A percentile compares a stretch with the other conserved stretches of the same genome.
These are phyloP conservation scores for Penicillium simplicissimum DNA, from an alignment of 495 filamentous ascomycete species.

Conservation along the genomic window DNA sequence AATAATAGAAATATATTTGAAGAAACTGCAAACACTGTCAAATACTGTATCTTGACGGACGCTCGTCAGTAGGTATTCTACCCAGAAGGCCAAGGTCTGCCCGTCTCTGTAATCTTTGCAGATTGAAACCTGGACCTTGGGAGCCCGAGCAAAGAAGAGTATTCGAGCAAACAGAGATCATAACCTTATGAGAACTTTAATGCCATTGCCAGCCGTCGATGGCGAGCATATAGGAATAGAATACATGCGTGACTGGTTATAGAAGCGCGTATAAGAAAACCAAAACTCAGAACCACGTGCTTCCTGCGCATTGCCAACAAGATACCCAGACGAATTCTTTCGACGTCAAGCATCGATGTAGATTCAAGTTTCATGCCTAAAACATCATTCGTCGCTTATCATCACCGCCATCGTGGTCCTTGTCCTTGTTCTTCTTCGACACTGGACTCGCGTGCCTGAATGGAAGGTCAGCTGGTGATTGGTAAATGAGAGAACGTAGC, in stretches of 20 bases:
- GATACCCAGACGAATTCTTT: conserved; percentile 6
- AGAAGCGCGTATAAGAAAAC: conserved; percentile 14
- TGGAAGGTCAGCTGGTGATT: conserved; percentile 17
- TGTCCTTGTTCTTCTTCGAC: conserved; percentile 51
- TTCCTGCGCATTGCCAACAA: conserved; percentile 27
- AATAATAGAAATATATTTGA: too few relatives aligned
- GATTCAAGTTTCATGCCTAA: conserved; percentile 3
- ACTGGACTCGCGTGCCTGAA: conserved; percentile 63
- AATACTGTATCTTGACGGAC: too few relatives aligned
- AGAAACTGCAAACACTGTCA: too few relatives aligned
- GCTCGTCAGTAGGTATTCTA: too few relatives aligned
- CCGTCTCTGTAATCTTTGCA: too few relatives aligned
- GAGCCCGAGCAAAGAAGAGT: not conserved
- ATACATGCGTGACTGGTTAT: conserved; percentile 20
- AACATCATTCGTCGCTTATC: conserved; percentile 38
- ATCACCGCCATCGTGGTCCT: conserved; percentile 28
- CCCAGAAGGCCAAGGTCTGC: too few relatives aligned
- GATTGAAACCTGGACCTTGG: too few relatives aligned
- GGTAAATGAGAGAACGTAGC: not conserved
- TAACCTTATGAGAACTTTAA: not conserved
- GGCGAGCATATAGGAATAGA: conserved; percentile 18
- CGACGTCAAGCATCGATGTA: conserved; percentile 1
- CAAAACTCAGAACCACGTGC: conserved; percentile 18
- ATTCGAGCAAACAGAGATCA: too few relatives aligned
- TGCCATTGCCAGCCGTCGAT: conserved; percentile 3